Evolutionary conservation across 2,329 filamentous ascomycete species (phyloP).

Genomic region (Phyllosticta citrichinensis): DNA sequence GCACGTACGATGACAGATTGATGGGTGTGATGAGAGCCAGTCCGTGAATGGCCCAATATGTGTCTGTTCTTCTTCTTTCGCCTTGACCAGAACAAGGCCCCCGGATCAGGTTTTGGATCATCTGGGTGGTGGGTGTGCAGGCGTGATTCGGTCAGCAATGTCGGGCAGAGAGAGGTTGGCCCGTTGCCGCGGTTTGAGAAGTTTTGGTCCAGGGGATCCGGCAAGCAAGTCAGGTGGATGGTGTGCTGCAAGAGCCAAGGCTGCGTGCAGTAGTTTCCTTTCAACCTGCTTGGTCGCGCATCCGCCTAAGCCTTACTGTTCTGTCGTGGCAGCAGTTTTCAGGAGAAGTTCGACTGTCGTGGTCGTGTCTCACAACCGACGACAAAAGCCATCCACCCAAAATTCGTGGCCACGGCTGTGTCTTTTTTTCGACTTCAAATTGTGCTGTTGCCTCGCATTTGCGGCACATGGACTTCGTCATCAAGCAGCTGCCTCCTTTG

Average conservation of each 20-base stretch:
- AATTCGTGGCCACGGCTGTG: background rate
- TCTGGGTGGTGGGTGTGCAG: background rate
- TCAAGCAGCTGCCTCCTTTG: background rate
- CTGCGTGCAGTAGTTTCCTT: background rate
- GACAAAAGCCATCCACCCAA: background rate
- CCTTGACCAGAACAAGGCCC: background rate
- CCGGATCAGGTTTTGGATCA: background rate
- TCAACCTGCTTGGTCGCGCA: background rate
- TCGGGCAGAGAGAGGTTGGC: background rate
- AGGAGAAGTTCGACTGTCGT: background rate
- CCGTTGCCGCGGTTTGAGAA: background rate
- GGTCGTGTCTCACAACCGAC: background rate
- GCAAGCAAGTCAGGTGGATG: background rate
- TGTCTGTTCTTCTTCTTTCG: background rate
- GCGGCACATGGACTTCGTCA: background rate
- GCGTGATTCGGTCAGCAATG: background rate
- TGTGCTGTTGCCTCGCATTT: background rate
- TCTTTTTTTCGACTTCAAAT: background rate
- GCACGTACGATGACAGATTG: background rate
- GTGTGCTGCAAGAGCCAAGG: background rate
- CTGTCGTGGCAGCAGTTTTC: background rate
- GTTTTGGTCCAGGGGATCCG: background rate
- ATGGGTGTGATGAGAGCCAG: background rate
- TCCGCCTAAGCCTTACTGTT: background rate
- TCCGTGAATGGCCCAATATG: background rate